Evolutionary conservation across 1,284 basidiomycete genomes (phyloP).

Genomic region (Thelephora terrestris): DNA sequence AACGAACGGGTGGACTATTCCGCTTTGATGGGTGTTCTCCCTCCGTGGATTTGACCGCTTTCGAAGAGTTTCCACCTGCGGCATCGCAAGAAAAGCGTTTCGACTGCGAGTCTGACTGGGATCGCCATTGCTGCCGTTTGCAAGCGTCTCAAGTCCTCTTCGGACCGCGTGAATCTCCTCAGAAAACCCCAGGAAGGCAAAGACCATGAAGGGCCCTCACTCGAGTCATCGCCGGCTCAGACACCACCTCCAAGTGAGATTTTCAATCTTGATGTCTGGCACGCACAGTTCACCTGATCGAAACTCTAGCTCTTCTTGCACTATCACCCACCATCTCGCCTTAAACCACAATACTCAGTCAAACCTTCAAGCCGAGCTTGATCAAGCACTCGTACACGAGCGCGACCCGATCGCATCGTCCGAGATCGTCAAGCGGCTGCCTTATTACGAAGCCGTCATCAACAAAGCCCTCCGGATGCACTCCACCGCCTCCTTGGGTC

Average conservation of each 20-base stretch:
- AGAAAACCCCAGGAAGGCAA: slow-evolving; percentile 69
- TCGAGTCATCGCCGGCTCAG: slow-evolving; percentile 27
- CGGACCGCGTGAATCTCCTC: slow-evolving; percentile 69
- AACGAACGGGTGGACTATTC: slow-evolving; percentile 87
- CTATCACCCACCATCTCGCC: slow-evolving; percentile 77
- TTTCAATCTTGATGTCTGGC: background rate
- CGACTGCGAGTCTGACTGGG: slow-evolving; percentile 68
- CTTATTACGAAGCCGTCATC: slow-evolving; percentile 76
- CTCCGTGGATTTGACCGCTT: slow-evolving; percentile 60
- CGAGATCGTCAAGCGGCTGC: slow-evolving; percentile 57
- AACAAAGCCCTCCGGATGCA: slow-evolving; percentile 76
- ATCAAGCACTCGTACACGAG: slow-evolving; percentile 55
- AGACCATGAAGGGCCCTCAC: slow-evolving; percentile 53
- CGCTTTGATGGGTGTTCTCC: slow-evolving; percentile 78
- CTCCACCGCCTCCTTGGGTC: too few species aligned
- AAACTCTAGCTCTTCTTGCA: slow-evolving; percentile 60
- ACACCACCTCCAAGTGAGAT: slow-evolving; percentile 74
- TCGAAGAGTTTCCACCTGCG: slow-evolving; percentile 57
- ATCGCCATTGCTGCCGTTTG: slow-evolving; percentile 79
- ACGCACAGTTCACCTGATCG: slow-evolving; percentile 3
- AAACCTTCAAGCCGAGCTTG: slow-evolving; percentile 74
- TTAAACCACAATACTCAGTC: slow-evolving; percentile 53
- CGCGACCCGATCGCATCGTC: slow-evolving; percentile 45
- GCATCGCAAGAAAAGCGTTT: slow-evolving; percentile 60
- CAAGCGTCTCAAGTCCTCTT: slow-evolving; percentile 53